A percentile compares a stretch with the other conserved stretches of the same genome.
Evolutionary conservation across 768 basidiomycete species (phyloP).

Genomic region (Tephrocybe sp.): DNA sequence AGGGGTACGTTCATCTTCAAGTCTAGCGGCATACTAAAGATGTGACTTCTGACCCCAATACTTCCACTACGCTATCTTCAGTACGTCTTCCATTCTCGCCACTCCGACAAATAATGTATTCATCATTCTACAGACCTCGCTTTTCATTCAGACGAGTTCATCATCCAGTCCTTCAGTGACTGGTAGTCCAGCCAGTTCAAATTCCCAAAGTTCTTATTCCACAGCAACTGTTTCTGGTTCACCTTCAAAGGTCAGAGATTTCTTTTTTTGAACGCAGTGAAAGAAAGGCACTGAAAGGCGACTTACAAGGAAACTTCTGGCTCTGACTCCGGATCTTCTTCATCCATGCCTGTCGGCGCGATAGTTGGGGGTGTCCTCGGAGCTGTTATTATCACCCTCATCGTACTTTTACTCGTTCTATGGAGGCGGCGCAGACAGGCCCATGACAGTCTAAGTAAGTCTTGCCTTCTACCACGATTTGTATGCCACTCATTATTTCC

Average conservation of each 20-base stretch:
- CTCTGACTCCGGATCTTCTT: neutral
- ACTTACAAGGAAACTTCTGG: neutral
- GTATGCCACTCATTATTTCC: neutral
- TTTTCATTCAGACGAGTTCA: neutral
- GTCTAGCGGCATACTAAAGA: neutral
- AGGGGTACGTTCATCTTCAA: neutral
- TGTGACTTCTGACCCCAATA: too few relatives aligned
- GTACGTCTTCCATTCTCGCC: neutral
- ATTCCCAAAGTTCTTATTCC: neutral
- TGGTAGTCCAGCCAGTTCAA: neutral
- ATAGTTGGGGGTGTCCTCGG: slow-evolving; percentile 10
- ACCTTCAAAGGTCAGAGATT: neutral
- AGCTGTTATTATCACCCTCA: slow-evolving; percentile 1
- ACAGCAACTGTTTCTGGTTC: neutral
- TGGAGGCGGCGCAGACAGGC: slow-evolving; percentile 3
- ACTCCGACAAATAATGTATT: too few relatives aligned
- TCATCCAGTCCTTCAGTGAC: neutral
- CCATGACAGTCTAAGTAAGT: neutral
- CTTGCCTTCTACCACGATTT: neutral
- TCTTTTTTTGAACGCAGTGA: neutral
- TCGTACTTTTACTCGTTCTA: neutral
- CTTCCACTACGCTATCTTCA: neutral
- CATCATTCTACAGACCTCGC: neutral
- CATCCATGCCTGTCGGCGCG: neutral
- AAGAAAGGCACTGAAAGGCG: neutral